A percentile compares a stretch with the other conserved stretches of the same genome.
phyloP scores from a whole-genome alignment of 2,329 filamentous ascomycete species.

The Chrysoporthe cubensis region DNA sequence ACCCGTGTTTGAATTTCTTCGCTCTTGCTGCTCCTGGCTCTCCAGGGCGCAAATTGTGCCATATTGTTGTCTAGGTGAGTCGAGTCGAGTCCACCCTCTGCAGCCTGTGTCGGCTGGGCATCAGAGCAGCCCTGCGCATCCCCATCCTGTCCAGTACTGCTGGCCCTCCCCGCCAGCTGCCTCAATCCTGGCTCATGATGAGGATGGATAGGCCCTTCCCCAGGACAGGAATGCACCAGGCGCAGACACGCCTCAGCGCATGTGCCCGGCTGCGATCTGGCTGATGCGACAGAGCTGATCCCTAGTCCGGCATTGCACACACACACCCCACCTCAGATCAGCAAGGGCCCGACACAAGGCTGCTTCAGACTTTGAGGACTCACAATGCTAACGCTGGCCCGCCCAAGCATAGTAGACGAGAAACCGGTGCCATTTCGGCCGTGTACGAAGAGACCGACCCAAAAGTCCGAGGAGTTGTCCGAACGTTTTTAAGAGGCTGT shows the following conservation, averaged over 20 bases:
- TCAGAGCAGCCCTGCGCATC: constrained; percentile 5
- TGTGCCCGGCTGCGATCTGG: constrained; percentile 6
- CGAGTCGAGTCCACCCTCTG: constrained; percentile 16
- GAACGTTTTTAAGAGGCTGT: constrained; percentile 37
- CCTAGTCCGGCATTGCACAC: constrained; percentile 10
- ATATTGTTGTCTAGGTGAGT: constrained; percentile 43
- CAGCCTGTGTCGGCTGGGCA: constrained; percentile 1
- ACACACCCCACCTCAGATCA: constrained; percentile 25
- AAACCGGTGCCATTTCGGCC: constrained; percentile 40
- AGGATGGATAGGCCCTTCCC: not conserved
- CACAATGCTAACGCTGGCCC: constrained; percentile 28
- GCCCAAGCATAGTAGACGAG: constrained; percentile 43
- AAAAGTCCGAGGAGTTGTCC: constrained; percentile 60
- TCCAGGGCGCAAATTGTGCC: constrained; percentile 51
- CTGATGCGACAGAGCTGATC: constrained; percentile 16
- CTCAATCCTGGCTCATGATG: not conserved
- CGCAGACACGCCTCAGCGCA: constrained; percentile 3
- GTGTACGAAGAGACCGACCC: constrained; percentile 65
- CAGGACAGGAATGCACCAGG: not conserved
- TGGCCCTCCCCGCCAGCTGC: not conserved
- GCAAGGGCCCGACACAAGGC: constrained; percentile 20
- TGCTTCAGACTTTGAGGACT: constrained; percentile 18
- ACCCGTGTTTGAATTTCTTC: constrained; percentile 33
- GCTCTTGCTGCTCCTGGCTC: constrained; percentile 49
- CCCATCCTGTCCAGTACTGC: not conserved